These are phyloP conservation scores for Amborella trichopoda DNA, from an alignment of 164 flowering plant genomes.

Conservation along the genomic window DNA sequence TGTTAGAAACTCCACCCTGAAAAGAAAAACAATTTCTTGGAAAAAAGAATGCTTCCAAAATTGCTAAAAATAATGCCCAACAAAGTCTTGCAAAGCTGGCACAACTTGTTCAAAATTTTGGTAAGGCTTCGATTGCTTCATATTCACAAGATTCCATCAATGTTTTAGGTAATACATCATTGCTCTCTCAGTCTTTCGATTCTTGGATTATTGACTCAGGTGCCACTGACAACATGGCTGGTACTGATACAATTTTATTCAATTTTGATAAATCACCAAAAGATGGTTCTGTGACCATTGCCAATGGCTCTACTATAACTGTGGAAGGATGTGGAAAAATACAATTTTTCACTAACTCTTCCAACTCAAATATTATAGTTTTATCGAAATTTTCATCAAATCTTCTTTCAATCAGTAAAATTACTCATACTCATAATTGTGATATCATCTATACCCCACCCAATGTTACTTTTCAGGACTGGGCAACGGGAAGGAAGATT, in stretches of 20 bases:
- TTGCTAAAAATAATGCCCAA: too few species aligned
- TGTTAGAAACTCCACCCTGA: too few species aligned
- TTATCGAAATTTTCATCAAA: neutral
- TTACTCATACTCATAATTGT: neutral
- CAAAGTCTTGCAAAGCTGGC: too few species aligned
- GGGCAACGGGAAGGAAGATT: neutral
- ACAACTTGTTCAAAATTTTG: too few species aligned
- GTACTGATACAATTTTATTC: neutral
- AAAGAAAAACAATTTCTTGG: too few species aligned
- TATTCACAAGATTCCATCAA: too few species aligned
- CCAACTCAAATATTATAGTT: neutral
- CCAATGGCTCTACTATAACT: neutral
- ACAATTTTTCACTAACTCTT: neutral
- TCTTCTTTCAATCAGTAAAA: neutral
- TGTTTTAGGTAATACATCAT: too few species aligned
- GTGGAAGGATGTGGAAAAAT: neutral
- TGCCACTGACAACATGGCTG: neutral
- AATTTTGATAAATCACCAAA: neutral
- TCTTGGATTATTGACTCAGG: neutral
- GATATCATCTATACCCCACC: neutral
- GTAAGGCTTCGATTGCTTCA: too few species aligned
- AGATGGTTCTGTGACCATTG: neutral
- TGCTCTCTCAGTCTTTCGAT: too few species aligned
- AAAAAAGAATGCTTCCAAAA: too few species aligned
- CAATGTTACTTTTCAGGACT: neutral